Evolutionary conservation across 2,329 filamentous ascomycete genomes (phyloP).

Genomic region (Massarina eburnea): DNA sequence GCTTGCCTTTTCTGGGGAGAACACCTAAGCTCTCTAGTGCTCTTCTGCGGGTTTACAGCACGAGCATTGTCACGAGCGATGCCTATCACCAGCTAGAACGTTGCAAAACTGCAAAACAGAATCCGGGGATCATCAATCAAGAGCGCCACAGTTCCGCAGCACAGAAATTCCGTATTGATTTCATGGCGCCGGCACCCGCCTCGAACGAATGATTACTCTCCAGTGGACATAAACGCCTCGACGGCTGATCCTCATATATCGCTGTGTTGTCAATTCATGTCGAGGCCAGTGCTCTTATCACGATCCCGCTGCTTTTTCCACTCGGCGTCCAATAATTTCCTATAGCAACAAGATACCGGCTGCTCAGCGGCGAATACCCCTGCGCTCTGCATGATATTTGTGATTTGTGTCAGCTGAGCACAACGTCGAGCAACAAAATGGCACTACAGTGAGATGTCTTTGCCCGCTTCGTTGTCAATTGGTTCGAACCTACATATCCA

Average conservation of each 20-base stretch:
- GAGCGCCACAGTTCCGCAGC: conserved; percentile 40
- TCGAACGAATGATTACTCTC: conserved; percentile 14
- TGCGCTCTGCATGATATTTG: conserved; percentile 33
- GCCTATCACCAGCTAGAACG: conserved; percentile 20
- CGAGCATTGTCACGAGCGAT: conserved; percentile 33
- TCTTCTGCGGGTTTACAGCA: conserved; percentile 23
- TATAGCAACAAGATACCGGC: conserved; percentile 4
- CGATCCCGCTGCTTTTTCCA: conserved; percentile 9
- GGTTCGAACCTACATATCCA: conserved; percentile 11
- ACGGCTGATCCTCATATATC: conserved; percentile 4
- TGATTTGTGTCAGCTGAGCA: conserved; percentile 38
- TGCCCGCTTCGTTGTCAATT: conserved; percentile 14
- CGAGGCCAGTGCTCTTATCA: conserved; percentile 22
- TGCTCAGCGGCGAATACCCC: conserved; percentile 17
- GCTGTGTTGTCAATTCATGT: conserved; percentile 6
- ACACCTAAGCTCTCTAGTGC: conserved; percentile 16
- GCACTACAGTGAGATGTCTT: conserved; percentile 23
- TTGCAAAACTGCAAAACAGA: conserved; percentile 22
- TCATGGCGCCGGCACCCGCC: conserved; percentile 18
- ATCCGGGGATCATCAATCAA: conserved; percentile 26
- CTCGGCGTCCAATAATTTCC: conserved; percentile 22
- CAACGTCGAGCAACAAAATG: conserved; percentile 25
- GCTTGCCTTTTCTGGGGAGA: conserved; percentile 19
- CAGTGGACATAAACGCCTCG: conserved; percentile 5
- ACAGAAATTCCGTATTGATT: conserved; percentile 32